phyloP scores from a whole-genome alignment of 2,329 filamentous ascomycete genomes.

The Paecilomyces sp. region DNA sequence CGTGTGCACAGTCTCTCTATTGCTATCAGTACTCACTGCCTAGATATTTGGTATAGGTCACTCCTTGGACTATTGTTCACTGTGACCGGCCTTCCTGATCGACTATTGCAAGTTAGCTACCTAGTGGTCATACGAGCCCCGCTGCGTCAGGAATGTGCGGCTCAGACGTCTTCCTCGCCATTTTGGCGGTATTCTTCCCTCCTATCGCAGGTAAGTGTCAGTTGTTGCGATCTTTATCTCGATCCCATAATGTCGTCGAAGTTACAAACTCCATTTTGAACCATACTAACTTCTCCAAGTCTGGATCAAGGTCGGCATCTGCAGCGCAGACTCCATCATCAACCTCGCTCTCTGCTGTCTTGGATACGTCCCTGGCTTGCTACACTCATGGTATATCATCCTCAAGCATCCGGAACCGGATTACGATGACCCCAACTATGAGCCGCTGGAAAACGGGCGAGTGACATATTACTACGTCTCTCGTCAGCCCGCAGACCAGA shows the following conservation, averaged over 20 bases:
- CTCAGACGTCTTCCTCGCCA: conserved; percentile 54
- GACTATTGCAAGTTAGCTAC: background rate
- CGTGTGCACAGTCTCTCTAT: background rate
- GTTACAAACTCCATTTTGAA: background rate
- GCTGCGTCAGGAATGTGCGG: conserved; percentile 44
- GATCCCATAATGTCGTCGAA: background rate
- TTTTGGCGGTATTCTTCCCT: conserved; percentile 56
- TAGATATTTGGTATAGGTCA: background rate
- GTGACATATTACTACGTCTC: conserved; percentile 76
- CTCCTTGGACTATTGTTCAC: background rate
- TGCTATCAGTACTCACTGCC: background rate
- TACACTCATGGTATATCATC: conserved; percentile 99
- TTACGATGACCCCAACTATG: conserved; percentile 55
- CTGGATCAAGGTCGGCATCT: conserved; percentile 94
- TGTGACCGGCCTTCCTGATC: background rate
- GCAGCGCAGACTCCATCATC: conserved; percentile 85
- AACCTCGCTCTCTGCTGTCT: conserved; percentile 85
- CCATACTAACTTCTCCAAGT: conserved; percentile 49
- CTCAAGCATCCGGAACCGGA: conserved; percentile 73
- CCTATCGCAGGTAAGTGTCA: conserved; percentile 46
- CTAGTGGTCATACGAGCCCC: background rate
- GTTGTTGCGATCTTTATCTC: background rate
- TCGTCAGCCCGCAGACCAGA: conserved; percentile 30
- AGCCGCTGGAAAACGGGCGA: conserved; percentile 39
- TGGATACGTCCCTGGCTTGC: conserved; percentile 74